phyloP scores from a whole-genome alignment of 148 eudicot genomes.

The Limonium bicolor region DNA sequence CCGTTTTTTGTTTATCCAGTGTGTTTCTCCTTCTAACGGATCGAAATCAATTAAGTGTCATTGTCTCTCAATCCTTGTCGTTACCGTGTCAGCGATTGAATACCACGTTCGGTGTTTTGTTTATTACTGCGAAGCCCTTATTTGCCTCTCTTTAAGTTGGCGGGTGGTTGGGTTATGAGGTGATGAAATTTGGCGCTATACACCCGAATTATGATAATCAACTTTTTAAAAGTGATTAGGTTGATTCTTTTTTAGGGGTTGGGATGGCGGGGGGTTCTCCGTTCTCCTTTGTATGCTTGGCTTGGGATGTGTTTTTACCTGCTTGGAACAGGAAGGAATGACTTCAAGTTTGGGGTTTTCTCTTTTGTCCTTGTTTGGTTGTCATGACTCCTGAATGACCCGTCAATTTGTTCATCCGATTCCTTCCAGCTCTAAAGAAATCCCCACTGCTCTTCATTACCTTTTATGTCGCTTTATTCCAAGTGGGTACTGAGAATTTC shows the following conservation, averaged over 20 bases:
- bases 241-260: neutral
- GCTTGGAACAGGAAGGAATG: neutral
- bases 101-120: neutral
- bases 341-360: neutral
- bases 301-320: too few relatives aligned
- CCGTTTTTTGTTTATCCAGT: neutral
- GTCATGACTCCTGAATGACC: conserved; percentile 3
- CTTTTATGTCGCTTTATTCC: neutral
- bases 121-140: too few relatives aligned
- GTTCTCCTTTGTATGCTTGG: too few relatives aligned
- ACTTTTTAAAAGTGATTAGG: neutral
- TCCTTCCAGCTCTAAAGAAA: neutral
- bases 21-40: neutral
- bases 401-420: neutral
- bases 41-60: neutral
- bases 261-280: too few relatives aligned
- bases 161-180: neutral
- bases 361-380: neutral
- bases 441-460: too few relatives aligned
- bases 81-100: too few relatives aligned
- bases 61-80: neutral
- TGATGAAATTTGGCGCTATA: neutral
- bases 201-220: neutral
- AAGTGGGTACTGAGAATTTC: neutral
- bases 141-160: too few relatives aligned